These are phyloP conservation scores for Pleurotus giganteus DNA, from an alignment of 768 basidiomycete species.

Conservation along the genomic window DNA sequence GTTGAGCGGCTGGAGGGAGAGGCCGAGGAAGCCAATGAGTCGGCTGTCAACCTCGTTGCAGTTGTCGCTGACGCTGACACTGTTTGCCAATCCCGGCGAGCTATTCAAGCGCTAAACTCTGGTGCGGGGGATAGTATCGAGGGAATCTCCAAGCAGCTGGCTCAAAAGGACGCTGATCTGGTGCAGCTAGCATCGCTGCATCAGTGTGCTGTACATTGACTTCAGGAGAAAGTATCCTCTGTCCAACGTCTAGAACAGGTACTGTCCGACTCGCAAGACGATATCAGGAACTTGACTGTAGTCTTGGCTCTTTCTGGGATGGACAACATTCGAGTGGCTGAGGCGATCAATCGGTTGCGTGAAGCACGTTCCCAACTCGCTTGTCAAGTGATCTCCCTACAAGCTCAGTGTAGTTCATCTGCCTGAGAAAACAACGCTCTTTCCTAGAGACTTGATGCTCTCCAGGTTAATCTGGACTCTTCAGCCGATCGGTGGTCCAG, in stretches of 20 bases:
- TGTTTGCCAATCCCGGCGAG: slow-evolving; percentile 27
- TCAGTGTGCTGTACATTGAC: background rate
- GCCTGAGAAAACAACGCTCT: slow-evolving; percentile 10
- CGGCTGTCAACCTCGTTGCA: slow-evolving; percentile 35
- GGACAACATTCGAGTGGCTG: slow-evolving; percentile 6
- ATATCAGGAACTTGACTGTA: slow-evolving; percentile 18
- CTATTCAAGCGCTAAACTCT: slow-evolving; percentile 9
- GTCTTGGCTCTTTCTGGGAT: slow-evolving; percentile 23
- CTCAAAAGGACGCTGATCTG: slow-evolving; percentile 8
- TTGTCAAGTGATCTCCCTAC: slow-evolving; percentile 7
- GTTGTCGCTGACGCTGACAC: slow-evolving; percentile 38
- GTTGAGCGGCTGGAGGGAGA: slow-evolving; percentile 38
- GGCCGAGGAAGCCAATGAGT: slow-evolving; percentile 27
- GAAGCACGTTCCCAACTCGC: background rate
- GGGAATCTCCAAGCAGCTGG: background rate
- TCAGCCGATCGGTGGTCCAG: background rate
- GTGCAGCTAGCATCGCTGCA: slow-evolving; percentile 11
- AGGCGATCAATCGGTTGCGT: slow-evolving; percentile 1
- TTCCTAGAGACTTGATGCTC: slow-evolving; percentile 1
- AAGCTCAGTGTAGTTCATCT: slow-evolving; percentile 7
- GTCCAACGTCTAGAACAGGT: background rate
- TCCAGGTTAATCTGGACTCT: background rate
- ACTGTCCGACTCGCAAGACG: slow-evolving; percentile 10
- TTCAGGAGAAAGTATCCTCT: slow-evolving; percentile 8
- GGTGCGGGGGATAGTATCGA: background rate